Percentiles rank a stretch among this genome's conserved stretches.
phyloP scores from a whole-genome alignment of 257 asterid species.

The Fraxinus anomala region DNA sequence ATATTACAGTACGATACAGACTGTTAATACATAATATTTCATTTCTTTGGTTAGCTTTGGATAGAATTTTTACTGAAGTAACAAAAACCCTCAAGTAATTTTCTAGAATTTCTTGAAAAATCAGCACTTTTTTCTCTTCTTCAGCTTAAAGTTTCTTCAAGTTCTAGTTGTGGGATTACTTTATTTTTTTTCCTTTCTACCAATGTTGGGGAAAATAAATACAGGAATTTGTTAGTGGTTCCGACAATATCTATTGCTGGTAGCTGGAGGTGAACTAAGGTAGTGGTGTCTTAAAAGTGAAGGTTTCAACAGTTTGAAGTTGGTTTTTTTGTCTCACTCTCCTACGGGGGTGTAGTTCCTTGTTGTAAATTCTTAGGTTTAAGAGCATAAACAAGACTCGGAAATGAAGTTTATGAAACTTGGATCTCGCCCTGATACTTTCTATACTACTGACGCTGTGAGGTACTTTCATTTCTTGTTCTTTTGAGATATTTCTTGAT shows the following conservation, averaged over 20 bases:
- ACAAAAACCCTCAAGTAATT: slow-evolving; percentile 29
- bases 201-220: slow-evolving; percentile 4
- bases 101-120: slow-evolving; percentile 31
- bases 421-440: slow-evolving; percentile 63
- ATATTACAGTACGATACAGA: background rate
- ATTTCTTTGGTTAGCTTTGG: slow-evolving; percentile 34
- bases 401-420: slow-evolving; percentile 67
- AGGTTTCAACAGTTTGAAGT: slow-evolving; percentile 31
- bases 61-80: slow-evolving; percentile 38
- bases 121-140: slow-evolving; percentile 12
- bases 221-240: slow-evolving; percentile 21
- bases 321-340: slow-evolving; percentile 30
- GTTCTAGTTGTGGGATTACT: slow-evolving; percentile 17
- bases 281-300: slow-evolving; percentile 34
- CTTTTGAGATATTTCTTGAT: background rate
- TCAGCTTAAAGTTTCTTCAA: slow-evolving; percentile 12
- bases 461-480: slow-evolving; percentile 37
- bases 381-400: background rate
- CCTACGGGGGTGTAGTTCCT: slow-evolving; percentile 23
- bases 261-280: slow-evolving; percentile 42
- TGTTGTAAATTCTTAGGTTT: slow-evolving; percentile 25
- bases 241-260: slow-evolving; percentile 46
- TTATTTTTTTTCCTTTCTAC: background rate
- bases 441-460: slow-evolving; percentile 50
- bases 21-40: slow-evolving; percentile 15